Percentiles rank a stretch among this genome's conserved stretches.
phyloP scores from a whole-genome alignment of 2,329 filamentous ascomycete genomes.

The Teratosphaeria destructans region DNA sequence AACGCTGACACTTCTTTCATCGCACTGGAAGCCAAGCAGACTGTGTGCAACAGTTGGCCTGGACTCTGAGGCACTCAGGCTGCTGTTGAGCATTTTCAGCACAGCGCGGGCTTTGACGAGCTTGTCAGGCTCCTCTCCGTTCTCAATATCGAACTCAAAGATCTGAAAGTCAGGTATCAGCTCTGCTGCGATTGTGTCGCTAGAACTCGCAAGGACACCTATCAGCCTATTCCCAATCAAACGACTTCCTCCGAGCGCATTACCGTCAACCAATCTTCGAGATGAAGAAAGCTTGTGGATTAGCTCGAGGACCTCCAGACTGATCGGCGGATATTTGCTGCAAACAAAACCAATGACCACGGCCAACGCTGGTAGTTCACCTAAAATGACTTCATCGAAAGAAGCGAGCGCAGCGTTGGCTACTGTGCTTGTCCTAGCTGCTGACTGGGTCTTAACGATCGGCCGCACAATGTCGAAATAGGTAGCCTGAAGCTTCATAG shows the following conservation, averaged over 20 bases:
- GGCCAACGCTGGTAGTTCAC: conserved; percentile 66
- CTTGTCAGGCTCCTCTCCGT: conserved; percentile 60
- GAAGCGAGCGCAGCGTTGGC: conserved; percentile 70
- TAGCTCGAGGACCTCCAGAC: conserved; percentile 68
- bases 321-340: conserved; percentile 69
- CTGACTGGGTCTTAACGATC: conserved; percentile 56
- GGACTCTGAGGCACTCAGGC: conserved; percentile 62
- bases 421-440: conserved; percentile 50
- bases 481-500: conserved; percentile 80
- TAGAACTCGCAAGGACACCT: conserved; percentile 22
- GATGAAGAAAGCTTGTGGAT: conserved; percentile 81
- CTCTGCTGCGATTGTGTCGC: conserved; percentile 62
- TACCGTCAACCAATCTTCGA: conserved; percentile 59
- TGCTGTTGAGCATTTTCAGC: conserved; percentile 74
- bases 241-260: conserved; percentile 37
- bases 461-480: conserved; percentile 84
- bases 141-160: conserved; percentile 72
- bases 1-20: conserved; percentile 58
- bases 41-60: conserved; percentile 83
- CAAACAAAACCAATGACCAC: conserved; percentile 81
- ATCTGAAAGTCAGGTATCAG: conserved; percentile 72
- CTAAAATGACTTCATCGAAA: conserved; percentile 84
- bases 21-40: conserved; percentile 75
- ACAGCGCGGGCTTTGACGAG: conserved; percentile 67
- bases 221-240: conserved; percentile 19